Base-by-base conservation (phyloP, 768 basidiomycete species). In the Amanita thiersii region DNA sequence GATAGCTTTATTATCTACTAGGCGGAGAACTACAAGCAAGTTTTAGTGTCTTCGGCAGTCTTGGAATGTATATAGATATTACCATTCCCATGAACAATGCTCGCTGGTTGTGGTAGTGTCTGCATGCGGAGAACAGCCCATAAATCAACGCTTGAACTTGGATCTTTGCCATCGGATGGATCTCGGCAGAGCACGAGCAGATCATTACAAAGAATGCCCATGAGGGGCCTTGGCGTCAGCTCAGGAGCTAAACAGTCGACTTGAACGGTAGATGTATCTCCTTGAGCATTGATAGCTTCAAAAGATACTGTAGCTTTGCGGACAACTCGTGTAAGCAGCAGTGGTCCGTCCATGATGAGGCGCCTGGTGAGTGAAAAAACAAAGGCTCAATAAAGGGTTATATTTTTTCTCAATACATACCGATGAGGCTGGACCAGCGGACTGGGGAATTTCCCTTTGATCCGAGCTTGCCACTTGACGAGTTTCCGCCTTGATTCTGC, bases 391-490 rank as follows among this genome's bases (percentile, higher is more conserved):
- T 14, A 7, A n/a, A 44, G 15, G 26, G 9, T 18, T 14, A 42
- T 38, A n/a, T n/a, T n/a, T n/a, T n/a, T n/a, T n/a, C n/a, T n/a
- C n/a, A n/a, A n/a, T n/a, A 43, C n/a, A 52, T 54, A 89, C 86
- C 89, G 80, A 65, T 99, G 96, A 5, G 96, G 96, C 59, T 98
- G 96, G 25, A 99, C 96, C 26, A 99, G 68, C n/a, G 96, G 93
- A 45, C 90, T 93, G 5, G 91, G 92, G 60, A 96, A 97, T 56
- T 79, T 86, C 14, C 90, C 88, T 28, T 83, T 73, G 52, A 99
- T 97, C 51, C 89, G 73, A 25, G 80, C 55, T 62, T 92, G 90
- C 88, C 87, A 92, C 54, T 86, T 79, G 12, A 97, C 86, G 18
- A 98, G 77, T 55, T 90, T 87, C 34, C 82, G 75, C 15, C 96